These are phyloP conservation scores for Trapa incisa DNA, from an alignment of 345 rosid genomes.

Conservation along the genomic window DNA sequence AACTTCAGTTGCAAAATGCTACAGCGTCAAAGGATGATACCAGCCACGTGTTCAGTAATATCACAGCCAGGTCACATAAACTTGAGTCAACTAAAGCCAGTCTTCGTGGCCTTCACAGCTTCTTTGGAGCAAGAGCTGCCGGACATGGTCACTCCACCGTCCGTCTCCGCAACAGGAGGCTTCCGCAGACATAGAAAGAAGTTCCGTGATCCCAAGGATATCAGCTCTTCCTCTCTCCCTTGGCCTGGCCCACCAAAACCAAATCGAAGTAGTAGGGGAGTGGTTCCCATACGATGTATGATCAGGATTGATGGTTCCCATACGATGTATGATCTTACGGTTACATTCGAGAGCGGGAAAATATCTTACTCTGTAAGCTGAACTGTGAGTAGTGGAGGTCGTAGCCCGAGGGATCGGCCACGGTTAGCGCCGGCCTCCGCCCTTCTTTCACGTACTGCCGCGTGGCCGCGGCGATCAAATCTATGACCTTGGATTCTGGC, in stretches of 20 bases:
- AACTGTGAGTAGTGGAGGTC: constrained; percentile 98
- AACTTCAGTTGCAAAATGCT: no score
- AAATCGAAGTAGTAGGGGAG: not conserved
- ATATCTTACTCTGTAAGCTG: constrained; percentile 67
- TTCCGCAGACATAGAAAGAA: constrained; percentile 51
- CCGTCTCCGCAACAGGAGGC: constrained; percentile 2
- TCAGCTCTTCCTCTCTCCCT: constrained; percentile 45
- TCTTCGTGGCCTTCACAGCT: constrained; percentile 35
- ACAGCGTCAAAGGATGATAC: not conserved
- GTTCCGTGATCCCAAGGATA: constrained; percentile 78
- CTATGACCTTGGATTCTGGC: constrained; percentile 57
- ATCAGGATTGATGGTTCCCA: no score
- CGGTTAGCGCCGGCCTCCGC: constrained; percentile 51
- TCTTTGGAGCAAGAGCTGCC: constrained; percentile 54
- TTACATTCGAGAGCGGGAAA: not conserved
- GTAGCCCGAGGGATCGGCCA: constrained; percentile 32
- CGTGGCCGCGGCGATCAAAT: constrained; percentile 39
- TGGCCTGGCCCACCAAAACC: constrained; percentile 33
- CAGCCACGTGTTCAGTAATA: not conserved
- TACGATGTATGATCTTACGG: not conserved
- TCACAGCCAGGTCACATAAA: constrained; percentile 48
- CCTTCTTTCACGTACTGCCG: constrained; percentile 61
- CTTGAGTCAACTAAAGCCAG: constrained; percentile 61
- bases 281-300: no score
- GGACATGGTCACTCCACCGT: constrained; percentile 14